Evolutionary conservation across 2,329 filamentous ascomycete species (phyloP).

Genomic region (Arachnopeziza araneosa): DNA sequence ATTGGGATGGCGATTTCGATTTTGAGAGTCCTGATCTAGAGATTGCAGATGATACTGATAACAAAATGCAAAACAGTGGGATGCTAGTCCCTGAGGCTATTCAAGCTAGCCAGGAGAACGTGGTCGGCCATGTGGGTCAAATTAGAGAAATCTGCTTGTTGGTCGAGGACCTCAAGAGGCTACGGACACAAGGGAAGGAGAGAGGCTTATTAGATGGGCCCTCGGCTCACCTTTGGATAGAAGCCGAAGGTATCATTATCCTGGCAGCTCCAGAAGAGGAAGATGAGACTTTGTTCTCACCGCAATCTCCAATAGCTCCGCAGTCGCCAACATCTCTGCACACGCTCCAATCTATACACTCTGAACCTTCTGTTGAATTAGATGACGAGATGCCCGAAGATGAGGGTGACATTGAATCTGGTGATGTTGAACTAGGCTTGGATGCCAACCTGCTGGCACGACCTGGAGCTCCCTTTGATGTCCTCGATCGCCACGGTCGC

Average conservation of each 20-base stretch:
- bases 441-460: constrained; percentile 39
- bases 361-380: constrained; percentile 29
- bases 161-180: constrained; percentile 76
- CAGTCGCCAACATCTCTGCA: constrained; percentile 32
- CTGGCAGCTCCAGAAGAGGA: constrained; percentile 69
- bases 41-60: constrained; percentile 36
- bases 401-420: constrained; percentile 26
- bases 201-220: constrained; percentile 59
- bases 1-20: constrained; percentile 88
- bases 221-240: constrained; percentile 62
- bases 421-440: constrained; percentile 37
- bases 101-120: constrained; percentile 73
- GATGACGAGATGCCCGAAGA: constrained; percentile 29
- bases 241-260: constrained; percentile 82
- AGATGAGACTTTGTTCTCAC: constrained; percentile 27
- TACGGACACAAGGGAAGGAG: constrained; percentile 64
- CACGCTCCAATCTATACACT: constrained; percentile 19
- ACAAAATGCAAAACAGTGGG: constrained; percentile 33
- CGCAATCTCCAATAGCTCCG: constrained; percentile 18
- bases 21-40: constrained; percentile 42
- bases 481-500: constrained; percentile 19
- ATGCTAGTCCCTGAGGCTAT: constrained; percentile 78
- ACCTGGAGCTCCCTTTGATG: constrained; percentile 44
- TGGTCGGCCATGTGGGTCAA: constrained; percentile 78
- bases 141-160: constrained; percentile 74